Base-by-base conservation (phyloP, 129 eudicot species). In the Escallonia herrerae region DNA sequence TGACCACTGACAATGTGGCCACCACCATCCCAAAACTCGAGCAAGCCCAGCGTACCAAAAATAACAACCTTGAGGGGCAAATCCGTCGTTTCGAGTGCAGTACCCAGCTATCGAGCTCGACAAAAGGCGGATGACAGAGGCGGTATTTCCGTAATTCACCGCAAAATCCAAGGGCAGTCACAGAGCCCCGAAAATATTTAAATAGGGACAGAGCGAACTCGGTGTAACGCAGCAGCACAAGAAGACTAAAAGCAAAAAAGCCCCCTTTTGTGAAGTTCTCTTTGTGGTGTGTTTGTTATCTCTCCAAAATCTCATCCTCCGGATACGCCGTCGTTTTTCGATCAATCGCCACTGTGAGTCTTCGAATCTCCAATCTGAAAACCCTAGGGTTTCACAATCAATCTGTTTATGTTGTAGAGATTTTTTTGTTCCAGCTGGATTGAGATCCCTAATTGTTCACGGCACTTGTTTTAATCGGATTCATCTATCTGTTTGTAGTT, bases 281-380 rank as follows among this genome's bases (percentile, higher is more conserved):
- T 37, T 12, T 58, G 65, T 57, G 65, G 39, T 58, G 65, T 57
- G 65, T n/a, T 38, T 44, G 3, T 57, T 33, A 11, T 68, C 46
- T 68, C 56, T 58, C 55, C 13, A 22, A 22, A 22, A 22, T 44
- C 43, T 39, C 12, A 57, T 37, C 63, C 63, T 57, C 66, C 57
- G 45, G 60, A 33, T 15, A 22, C 60, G 40, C 57, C 58, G 64
- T 8, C 2, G 15, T 33, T 61, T n/a, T 41, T 53, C 62, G 13
- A 55, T 72, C 64, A 37, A 63, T 64, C 58, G 6, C 60, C 15
- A 46, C 77, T 44, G 77, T 64, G 64, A 72, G 77, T 40, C 40
- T 69, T 46, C 40, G 47, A n/a, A 7, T 44, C 64, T 69, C 52
- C 46, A 72, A 45, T 56, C 46, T 72, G 42, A 42, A 51, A 22